phyloP scores from a whole-genome alignment of 306 rosid genomes.

The Malus domestica region ASM211411v1 NC_041794.1:6217001-6217500 shows the following conservation, averaged over 20 bases:
- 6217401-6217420: not conserved
- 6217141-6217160: slow-evolving; percentile 7
- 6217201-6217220: slow-evolving; percentile 6
- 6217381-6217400: not conserved
- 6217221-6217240: not conserved
- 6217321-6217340: not conserved
- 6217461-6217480: not conserved
- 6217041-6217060: not conserved
- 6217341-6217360: not conserved
- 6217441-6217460: not conserved
- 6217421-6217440: not conserved
- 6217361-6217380: not conserved
- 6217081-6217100: not conserved
- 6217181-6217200: not conserved
- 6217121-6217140: slow-evolving; percentile 2
- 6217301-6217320: not conserved
- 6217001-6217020: not conserved
- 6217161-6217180: slow-evolving; percentile 8
- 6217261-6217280: not conserved
- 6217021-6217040: not conserved
- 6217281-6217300: not conserved
- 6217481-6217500: not conserved
- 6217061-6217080: slow-evolving; percentile 7
- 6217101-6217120: not conserved
- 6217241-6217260: not conserved